phyloP scores from a whole-genome alignment of 2,329 filamentous ascomycete species.

The Penicillium griseofulvum region DNA sequence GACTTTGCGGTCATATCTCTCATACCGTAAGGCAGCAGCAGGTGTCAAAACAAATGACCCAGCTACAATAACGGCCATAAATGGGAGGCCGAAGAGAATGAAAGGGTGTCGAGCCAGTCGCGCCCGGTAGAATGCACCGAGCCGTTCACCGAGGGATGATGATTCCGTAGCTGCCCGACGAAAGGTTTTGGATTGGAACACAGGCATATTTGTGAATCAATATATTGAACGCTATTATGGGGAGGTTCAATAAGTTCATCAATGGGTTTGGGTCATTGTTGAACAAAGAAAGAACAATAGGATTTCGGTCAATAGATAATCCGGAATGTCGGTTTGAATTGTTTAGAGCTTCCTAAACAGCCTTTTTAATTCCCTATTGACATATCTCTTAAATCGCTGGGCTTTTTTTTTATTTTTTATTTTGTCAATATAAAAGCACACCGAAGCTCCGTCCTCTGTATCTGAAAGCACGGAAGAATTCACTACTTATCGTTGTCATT shows the following conservation, averaged over 20 bases:
- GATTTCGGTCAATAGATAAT: conserved; percentile 12
- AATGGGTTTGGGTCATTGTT: not conserved
- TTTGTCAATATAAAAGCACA: not conserved
- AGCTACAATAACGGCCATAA: conserved; percentile 82
- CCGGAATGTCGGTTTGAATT: conserved; percentile 19
- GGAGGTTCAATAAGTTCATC: not conserved
- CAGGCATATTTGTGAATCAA: conserved; percentile 48
- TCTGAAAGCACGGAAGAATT: not conserved
- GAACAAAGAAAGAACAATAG: not conserved
- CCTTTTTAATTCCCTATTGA: not conserved
- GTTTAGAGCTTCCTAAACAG: conserved; percentile 21
- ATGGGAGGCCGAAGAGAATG: conserved; percentile 88
- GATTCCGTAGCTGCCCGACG: conserved; percentile 52
- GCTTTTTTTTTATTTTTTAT: not conserved
- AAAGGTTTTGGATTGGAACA: conserved; percentile 70
- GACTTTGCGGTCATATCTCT: conserved; percentile 87
- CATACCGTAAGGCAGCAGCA: conserved; percentile 89
- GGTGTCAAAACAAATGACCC: conserved; percentile 94
- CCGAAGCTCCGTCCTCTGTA: not conserved
- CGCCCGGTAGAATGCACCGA: conserved; percentile 75
- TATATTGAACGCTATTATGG: not conserved
- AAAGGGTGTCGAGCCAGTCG: conserved; percentile 79
- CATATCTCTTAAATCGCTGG: not conserved
- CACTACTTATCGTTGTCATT: not conserved
- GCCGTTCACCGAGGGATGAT: conserved; percentile 60